phyloP scores from a whole-genome alignment of 2,329 filamentous ascomycete species.

The Fusarium veterinarium region DNA sequence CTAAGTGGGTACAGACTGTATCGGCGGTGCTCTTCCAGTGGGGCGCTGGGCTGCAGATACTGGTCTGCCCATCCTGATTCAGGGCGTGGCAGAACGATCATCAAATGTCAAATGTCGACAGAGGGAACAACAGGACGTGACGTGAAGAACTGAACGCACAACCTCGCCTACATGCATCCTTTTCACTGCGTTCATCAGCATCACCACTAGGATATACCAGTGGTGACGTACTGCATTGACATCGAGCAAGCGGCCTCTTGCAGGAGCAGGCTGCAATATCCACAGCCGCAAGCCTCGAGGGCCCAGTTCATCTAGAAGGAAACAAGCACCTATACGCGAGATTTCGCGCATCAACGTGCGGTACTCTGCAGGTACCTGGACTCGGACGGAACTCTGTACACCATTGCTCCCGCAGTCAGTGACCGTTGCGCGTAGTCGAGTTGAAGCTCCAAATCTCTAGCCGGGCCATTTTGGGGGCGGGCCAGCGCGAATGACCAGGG shows the following conservation, averaged over 20 bases:
- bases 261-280: conserved; percentile 16
- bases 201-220: conserved; percentile 5
- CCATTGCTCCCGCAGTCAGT: conserved; percentile 25
- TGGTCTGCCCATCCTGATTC: conserved; percentile 39
- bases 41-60: conserved; percentile 33
- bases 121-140: conserved; percentile 9
- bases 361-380: conserved; percentile 36
- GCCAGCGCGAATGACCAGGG: conserved; percentile 29
- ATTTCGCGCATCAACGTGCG: conserved; percentile 16
- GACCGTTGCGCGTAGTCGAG: conserved; percentile 41
- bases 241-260: conserved; percentile 30
- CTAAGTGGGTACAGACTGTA: conserved; percentile 30
- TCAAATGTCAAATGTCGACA: conserved; percentile 32
- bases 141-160: conserved; percentile 15
- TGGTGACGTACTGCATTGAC: conserved; percentile 31
- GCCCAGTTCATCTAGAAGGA: conserved; percentile 29
- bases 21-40: conserved; percentile 39
- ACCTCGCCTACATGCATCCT: conserved; percentile 18
- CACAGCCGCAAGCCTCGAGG: conserved; percentile 31
- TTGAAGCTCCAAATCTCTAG: conserved; percentile 38
- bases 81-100: conserved; percentile 25
- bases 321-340: conserved; percentile 22
- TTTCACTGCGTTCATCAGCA: conserved; percentile 10
- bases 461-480: conserved; percentile 41
- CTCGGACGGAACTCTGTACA: conserved; percentile 24